Base-by-base conservation (phyloP, 768 basidiomycete species). In the Russula ochroleuca region DNA sequence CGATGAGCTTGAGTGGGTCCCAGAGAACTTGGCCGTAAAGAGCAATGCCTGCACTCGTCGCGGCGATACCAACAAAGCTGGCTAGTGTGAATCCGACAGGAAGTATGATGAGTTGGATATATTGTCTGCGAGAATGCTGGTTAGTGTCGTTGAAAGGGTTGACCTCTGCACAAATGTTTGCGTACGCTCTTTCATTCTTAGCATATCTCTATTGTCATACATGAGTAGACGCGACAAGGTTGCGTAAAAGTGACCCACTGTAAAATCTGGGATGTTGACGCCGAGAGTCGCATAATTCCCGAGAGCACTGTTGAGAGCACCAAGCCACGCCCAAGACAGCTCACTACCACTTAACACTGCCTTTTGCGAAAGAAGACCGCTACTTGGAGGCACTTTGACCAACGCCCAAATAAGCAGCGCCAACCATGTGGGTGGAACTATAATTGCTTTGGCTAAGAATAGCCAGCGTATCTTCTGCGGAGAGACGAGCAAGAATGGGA, bases 251-350 rank as follows among this genome's bases (percentile, higher is more conserved):
- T 28, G 35, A 67, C 74, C 57, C 63, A 80, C 78, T 25, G 92
- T 92, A 70, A 95, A 92, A 74, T 95, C 93, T 2, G 92, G 87
- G 62, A 92, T 91, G 69, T 92, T 92, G 67, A 90, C 85, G 0
- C 86, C 80, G 15, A 90, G 75, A 10, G 87, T 89, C 5, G 86
- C 76, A 73, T 87, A 94, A 65, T 83, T 81, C 0, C 90, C 90
- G 23, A 94, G 74, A 2, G 87, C 86, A 57, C 86, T 85, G 70
- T 92, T 94, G 63, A 96, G 70, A 0, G 85, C 84, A 57, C 79
- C 79, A 53, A 96, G 75, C 89, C 89, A 94, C 2, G 83, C 88
- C 87, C 90, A 92, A n/a, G 81, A 80, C 53, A 85, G 75, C 31
- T 76, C 73, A 64, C 79, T 78, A 2, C 85, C 90, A 19, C 70